phyloP scores from a whole-genome alignment of 1,139 yeast species.

The Geotrichum macrosporum region DNA sequence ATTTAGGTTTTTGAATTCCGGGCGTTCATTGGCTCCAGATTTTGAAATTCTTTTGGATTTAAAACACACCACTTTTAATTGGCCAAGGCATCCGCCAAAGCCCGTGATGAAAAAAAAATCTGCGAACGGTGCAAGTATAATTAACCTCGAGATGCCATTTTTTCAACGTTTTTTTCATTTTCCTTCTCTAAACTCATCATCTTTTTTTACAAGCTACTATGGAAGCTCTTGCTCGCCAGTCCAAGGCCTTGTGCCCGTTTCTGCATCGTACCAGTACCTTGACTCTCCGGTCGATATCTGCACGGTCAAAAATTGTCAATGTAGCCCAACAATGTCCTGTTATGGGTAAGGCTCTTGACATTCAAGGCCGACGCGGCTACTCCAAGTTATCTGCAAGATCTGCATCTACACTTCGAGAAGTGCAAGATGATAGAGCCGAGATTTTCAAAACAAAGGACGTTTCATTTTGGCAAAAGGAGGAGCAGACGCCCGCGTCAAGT shows the following conservation, averaged over 20 bases:
- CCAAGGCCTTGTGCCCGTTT: constrained; percentile 81
- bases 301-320: constrained; percentile 41
- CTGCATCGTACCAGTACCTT: constrained; percentile 61
- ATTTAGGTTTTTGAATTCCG: too few relatives aligned
- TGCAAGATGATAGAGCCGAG: constrained; percentile 18
- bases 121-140: background rate
- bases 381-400: constrained; percentile 25
- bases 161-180: background rate
- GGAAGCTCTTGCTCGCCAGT: constrained; percentile 78
- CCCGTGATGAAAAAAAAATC: too few relatives aligned
- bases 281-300: constrained; percentile 42
- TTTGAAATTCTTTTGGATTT: background rate
- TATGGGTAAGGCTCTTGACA: constrained; percentile 70
- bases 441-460: constrained; percentile 10
- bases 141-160: background rate
- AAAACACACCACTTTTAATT: background rate
- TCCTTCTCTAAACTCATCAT: background rate
- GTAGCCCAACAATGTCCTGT: constrained; percentile 82
- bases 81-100: constrained; percentile 1
- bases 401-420: constrained; percentile 17
- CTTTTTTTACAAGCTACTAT: constrained; percentile 38
- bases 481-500: constrained; percentile 26
- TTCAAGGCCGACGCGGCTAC: constrained; percentile 30
- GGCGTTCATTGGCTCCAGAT: background rate
- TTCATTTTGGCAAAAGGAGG: constrained; percentile 25